phyloP scores from a whole-genome alignment of 805 yeast species.

The Kazachstania martiniae region DNA sequence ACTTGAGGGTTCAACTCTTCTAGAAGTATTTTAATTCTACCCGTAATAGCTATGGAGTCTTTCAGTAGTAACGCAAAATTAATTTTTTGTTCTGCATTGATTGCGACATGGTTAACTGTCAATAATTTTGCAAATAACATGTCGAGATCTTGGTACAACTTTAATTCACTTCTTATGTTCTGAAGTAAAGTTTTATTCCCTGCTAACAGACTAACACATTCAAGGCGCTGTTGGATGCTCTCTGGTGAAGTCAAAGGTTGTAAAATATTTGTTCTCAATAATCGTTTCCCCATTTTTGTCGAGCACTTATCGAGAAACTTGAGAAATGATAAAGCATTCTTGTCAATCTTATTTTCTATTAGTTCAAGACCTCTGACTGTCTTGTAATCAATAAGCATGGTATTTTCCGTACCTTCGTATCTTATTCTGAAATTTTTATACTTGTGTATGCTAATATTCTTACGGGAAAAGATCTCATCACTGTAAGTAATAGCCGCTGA shows the following conservation, averaged over 20 bases:
- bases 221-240: conserved; percentile 29
- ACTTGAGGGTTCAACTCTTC: conserved; percentile 5
- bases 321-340: conserved; percentile 26
- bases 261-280: conserved; percentile 32
- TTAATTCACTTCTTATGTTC: conserved; percentile 16
- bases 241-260: conserved; percentile 36
- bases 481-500: conserved; percentile 26
- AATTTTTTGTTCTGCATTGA: conserved; percentile 28
- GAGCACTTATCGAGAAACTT: conserved; percentile 30
- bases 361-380: conserved; percentile 33
- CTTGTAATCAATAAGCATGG: conserved; percentile 34
- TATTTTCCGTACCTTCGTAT: conserved; percentile 30
- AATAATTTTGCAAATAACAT: conserved; percentile 30
- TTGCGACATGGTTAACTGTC: conserved; percentile 16
- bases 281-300: conserved; percentile 38
- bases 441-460: conserved; percentile 4
- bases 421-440: conserved; percentile 29
- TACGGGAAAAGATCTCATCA: conserved; percentile 6
- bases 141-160: conserved; percentile 31
- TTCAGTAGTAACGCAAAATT: conserved; percentile 34
- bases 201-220: conserved; percentile 30
- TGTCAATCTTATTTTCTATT: conserved; percentile 25
- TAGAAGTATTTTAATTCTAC: conserved; percentile 9
- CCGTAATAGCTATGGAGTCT: conserved; percentile 23
- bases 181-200: conserved; percentile 7